Conservation (phyloP, 768 basidiomycete genomes). For the Leccinum longicurvipes region DNA sequence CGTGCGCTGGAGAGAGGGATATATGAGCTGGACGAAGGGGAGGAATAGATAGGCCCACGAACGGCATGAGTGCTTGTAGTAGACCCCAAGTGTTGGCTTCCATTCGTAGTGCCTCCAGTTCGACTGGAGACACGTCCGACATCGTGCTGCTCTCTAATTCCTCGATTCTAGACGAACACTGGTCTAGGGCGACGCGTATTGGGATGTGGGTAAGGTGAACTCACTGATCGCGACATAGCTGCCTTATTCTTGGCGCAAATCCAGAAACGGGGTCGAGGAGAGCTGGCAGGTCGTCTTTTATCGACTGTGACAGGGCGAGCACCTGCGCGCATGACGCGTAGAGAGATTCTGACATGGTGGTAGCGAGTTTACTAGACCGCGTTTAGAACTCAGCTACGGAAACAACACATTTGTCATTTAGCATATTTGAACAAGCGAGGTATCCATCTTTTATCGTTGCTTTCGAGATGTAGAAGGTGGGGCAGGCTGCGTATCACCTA, state of each 20-base stretch:
- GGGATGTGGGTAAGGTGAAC: slow-evolving; percentile 20
- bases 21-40: not conserved
- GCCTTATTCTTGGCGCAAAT: slow-evolving; percentile 62
- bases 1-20: slow-evolving; percentile 46
- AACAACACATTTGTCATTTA: not conserved
- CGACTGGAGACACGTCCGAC: slow-evolving; percentile 41
- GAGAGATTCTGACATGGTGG: slow-evolving; percentile 36
- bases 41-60: slow-evolving; percentile 29
- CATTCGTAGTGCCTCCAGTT: slow-evolving; percentile 61
- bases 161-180: slow-evolving; percentile 39
- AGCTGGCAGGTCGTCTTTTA: slow-evolving; percentile 52
- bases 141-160: slow-evolving; percentile 46
- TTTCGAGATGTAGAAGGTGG: too few species aligned
- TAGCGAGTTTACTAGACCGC: not conserved
- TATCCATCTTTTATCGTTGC: too few species aligned
- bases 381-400: slow-evolving; percentile 8
- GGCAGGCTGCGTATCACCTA: slow-evolving; percentile 83
- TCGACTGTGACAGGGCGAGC: slow-evolving; percentile 54
- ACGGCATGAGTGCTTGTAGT: slow-evolving; percentile 76
- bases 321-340: slow-evolving; percentile 70
- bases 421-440: too few species aligned
- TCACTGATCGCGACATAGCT: slow-evolving; percentile 56
- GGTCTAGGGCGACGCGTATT: not conserved
- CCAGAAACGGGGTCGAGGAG: slow-evolving; percentile 65
- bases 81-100: slow-evolving; percentile 84